Conservation (phyloP, 179 eudicot species). For the Beta lomatogona region DNA sequence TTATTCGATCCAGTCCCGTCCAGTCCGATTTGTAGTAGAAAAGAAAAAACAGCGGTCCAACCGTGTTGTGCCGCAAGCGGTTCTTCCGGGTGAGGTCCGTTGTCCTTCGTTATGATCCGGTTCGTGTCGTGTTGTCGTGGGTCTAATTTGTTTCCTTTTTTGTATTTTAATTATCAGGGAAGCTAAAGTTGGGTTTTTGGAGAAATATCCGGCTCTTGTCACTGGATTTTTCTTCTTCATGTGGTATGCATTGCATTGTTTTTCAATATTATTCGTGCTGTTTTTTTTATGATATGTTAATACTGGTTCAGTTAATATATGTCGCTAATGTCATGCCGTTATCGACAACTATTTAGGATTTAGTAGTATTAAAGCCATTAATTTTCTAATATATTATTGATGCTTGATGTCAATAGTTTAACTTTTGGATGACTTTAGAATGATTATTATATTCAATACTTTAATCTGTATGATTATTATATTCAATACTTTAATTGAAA, state of each 20-base stretch:
- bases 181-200: conserved; percentile 69
- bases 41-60: conserved; percentile 44
- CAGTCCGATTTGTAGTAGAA: conserved; percentile 29
- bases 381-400: no score
- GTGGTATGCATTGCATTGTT: conserved; percentile 57
- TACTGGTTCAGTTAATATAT: not conserved
- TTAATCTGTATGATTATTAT: no score
- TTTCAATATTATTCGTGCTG: not conserved
- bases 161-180: conserved; percentile 46
- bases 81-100: conserved; percentile 99
- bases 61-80: conserved; percentile 74
- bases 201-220: conserved; percentile 68
- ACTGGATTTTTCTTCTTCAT: conserved; percentile 99
- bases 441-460: no score
- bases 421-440: no score
- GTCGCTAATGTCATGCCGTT: not conserved
- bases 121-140: conserved; percentile 10
- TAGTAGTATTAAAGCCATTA: no score
- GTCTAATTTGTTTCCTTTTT: conserved; percentile 15
- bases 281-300: not conserved
- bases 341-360: no score
- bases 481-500: no score
- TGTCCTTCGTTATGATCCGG: conserved; percentile 34
- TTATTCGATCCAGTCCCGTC: conserved; percentile 44
- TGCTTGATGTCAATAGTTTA: no score